Conservation (phyloP, 225 moss, liverwort and hornwort genomes). For the Pleurozium schreberi region DNA sequence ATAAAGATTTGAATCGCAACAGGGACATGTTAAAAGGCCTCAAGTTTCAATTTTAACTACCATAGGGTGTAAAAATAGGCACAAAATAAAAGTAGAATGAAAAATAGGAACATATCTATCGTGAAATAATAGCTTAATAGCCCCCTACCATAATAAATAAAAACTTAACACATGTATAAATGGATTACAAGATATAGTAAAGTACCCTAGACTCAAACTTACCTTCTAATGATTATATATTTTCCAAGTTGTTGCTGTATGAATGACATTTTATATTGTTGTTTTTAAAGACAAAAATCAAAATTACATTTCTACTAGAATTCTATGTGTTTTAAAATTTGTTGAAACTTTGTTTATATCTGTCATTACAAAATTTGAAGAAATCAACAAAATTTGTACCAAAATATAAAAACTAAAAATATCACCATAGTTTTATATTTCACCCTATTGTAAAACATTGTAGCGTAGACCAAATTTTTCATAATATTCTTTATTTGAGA, state of each 20-base stretch:
- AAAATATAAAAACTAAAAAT: neutral
- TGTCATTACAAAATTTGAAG: neutral
- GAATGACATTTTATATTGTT: neutral
- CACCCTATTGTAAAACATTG: neutral
- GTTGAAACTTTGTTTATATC: neutral
- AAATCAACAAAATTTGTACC: neutral
- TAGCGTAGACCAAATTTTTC: neutral
- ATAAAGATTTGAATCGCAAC: too few species aligned
- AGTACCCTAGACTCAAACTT: too few species aligned
- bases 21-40: too few species aligned
- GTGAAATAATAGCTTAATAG: too few species aligned
- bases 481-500: neutral
- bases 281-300: neutral
- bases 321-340: neutral
- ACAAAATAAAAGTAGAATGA: too few species aligned
- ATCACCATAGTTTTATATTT: neutral
- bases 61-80: too few species aligned
- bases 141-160: too few species aligned
- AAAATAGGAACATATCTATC: too few species aligned
- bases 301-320: neutral
- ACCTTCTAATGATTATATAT: neutral
- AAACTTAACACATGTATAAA: too few species aligned
- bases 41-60: too few species aligned
- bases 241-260: rapidly evolving
- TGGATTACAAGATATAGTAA: too few species aligned